phyloP scores from a whole-genome alignment of 441 rosid species.

The Brassica balearica region DNA sequence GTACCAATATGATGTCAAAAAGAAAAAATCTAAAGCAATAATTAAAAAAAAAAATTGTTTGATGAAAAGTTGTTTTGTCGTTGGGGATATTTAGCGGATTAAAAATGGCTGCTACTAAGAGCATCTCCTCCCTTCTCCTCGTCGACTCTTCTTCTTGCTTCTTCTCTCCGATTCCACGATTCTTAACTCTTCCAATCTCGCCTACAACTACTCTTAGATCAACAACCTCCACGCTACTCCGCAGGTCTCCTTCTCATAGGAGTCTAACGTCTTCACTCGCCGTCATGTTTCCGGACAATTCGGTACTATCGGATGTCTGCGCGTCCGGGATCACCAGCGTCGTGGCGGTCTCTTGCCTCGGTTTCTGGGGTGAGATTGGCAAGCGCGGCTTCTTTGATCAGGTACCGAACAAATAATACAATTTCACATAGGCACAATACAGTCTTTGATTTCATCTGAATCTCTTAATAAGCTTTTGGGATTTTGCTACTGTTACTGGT shows the following conservation, averaged over 20 bases:
- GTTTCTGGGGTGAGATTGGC: conserved; percentile 75
- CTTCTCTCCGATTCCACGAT: conserved; percentile 34
- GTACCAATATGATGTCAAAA: too few species aligned
- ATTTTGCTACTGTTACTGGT: conserved; percentile 1
- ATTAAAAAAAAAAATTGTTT: too few species aligned
- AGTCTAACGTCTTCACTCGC: conserved; percentile 37
- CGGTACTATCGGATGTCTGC: conserved; percentile 62
- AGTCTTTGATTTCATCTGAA: neutral
- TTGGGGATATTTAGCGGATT: too few species aligned
- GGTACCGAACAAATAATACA: too few species aligned
- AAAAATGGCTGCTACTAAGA: too few species aligned
- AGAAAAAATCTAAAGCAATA: too few species aligned
- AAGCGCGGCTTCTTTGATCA: conserved; percentile 67
- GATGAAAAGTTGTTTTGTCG: too few species aligned
- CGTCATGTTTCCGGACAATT: conserved; percentile 53
- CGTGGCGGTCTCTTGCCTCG: conserved; percentile 61
- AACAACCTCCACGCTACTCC: neutral
- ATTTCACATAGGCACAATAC: too few species aligned
- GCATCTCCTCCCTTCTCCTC: too few species aligned
- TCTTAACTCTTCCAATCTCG: neutral
- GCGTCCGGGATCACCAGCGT: conserved; percentile 55
- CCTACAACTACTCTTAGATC: neutral
- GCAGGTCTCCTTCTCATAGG: conserved; percentile 17
- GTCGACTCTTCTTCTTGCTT: conserved; percentile 2
- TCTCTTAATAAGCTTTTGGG: neutral